Base-by-base conservation (phyloP, 495 filamentous ascomycete genomes). In the Darksidea phi region DNA sequence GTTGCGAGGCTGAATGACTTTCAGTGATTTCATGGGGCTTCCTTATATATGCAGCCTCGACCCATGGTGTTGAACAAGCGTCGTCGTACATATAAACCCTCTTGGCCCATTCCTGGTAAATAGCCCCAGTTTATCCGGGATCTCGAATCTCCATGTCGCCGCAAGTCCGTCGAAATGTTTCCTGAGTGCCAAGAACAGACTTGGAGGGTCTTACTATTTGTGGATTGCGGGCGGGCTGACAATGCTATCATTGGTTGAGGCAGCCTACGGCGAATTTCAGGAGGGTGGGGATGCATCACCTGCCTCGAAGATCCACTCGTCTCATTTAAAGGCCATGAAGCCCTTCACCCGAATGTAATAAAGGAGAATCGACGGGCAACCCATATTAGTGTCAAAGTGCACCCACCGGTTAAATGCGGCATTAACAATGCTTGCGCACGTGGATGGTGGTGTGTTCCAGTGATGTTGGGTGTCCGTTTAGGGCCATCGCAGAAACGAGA, bases 71-170 rank as follows among this genome's bases (percentile, higher is more conserved):
- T 23, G 47, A 17, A 12, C 38, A 21, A 21, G 15, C 24, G 24
- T 45, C 49, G 47, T 32, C n/a, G 20, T 46, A 32, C 42, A 38
- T 25, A n/a, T 37, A 48, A 42, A 54, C n/a, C 15, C 21, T 48
- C 59, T 63, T 63, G 59, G 59, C 59, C 56, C 59, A 63, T 63
- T 50, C 51, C 51, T 36, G 59, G 59, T 63, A 63, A 25, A 63
- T 37, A 28, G 43, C 10, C 25, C 20, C 25, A 1, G 21, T 41
- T 63, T 63, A 50, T 23, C 59, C 59, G 43, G 45, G 46, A 17
- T 18, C 26, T 54, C 34, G 59, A 48, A 18, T 54, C 24, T 52
- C 8, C 41, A 43, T 43, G 13, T 43, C 18, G 13, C 13, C 41
- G 15, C 15, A 15, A 43, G 18, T 43, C 18, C 41, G 41, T 43